These are phyloP conservation scores for Aspergillus ibericus DNA, from an alignment of 2,329 filamentous ascomycete genomes.

Conservation along the genomic window DNA sequence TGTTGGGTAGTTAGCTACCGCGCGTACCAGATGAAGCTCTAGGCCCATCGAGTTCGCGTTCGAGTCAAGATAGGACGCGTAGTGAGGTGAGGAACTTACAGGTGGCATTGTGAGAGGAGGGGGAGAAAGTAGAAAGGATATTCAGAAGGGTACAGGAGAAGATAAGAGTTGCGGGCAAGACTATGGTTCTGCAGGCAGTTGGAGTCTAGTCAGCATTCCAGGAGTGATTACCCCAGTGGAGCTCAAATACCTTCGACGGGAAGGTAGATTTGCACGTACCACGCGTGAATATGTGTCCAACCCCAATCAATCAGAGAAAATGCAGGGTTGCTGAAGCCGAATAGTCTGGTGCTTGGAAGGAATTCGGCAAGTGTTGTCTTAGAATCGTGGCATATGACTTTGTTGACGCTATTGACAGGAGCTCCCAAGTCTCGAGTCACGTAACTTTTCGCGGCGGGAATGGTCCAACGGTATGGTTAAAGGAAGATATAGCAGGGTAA, in stretches of 20 bases:
- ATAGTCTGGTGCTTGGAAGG: constrained; percentile 16
- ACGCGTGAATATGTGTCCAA: constrained; percentile 37
- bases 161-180: constrained; percentile 27
- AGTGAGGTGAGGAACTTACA: constrained; percentile 45
- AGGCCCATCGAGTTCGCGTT: constrained; percentile 1
- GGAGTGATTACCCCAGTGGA: constrained; percentile 32
- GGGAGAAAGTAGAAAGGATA: constrained; percentile 21
- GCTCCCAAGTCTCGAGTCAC: constrained; percentile 26
- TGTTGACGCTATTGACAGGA: constrained; percentile 34
- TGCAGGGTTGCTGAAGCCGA: constrained; percentile 20
- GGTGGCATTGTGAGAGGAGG: constrained; percentile 53
- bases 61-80: constrained; percentile 16
- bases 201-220: constrained; percentile 39
- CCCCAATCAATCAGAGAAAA: constrained; percentile 21
- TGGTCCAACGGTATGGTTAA: not conserved
- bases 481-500: constrained; percentile 1
- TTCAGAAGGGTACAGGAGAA: constrained; percentile 18
- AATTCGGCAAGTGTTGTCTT: constrained; percentile 19
- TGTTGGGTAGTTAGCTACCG: constrained; percentile 47
- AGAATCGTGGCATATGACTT: constrained; percentile 24
- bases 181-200: constrained; percentile 21
- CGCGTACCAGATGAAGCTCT: constrained; percentile 3
- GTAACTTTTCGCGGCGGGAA: constrained; percentile 17
- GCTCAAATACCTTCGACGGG: constrained; percentile 34
- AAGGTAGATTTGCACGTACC: constrained; percentile 34